A percentile compares a stretch with the other conserved stretches of the same genome.
phyloP scores from a whole-genome alignment of 148 eudicot species.

The Fallopia convolvulus region DNA sequence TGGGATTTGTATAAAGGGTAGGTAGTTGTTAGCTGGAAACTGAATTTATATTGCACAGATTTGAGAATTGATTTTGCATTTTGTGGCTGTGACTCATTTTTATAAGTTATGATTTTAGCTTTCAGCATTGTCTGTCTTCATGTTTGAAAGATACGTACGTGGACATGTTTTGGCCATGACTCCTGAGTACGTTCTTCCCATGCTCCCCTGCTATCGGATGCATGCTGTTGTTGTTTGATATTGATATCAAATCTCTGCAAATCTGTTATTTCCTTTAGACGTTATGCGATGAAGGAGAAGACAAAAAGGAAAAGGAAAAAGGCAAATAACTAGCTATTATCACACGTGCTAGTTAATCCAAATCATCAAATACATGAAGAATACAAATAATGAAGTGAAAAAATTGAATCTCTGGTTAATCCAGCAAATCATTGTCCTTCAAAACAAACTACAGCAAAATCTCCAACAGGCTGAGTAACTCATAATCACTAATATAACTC shows the following conservation, averaged over 20 bases:
- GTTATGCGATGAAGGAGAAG: background rate
- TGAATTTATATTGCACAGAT: background rate
- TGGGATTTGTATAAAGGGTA: background rate
- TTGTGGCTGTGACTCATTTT: background rate
- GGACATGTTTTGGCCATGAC: conserved; percentile 5
- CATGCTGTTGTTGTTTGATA: background rate
- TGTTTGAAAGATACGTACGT: background rate
- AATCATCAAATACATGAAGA: background rate
- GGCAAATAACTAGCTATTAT: too few relatives aligned
- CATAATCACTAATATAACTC: background rate
- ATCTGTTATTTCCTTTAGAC: background rate
- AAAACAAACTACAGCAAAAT: background rate
- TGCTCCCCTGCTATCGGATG: background rate
- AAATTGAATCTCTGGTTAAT: too few relatives aligned
- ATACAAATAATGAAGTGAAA: too few relatives aligned
- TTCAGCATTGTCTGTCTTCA: background rate
- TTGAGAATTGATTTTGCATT: background rate
- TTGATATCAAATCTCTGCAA: background rate
- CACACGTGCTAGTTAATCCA: background rate
- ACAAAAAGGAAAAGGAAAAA: background rate
- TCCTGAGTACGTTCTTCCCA: background rate
- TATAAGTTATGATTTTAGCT: background rate
- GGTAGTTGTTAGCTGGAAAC: background rate
- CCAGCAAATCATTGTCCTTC: background rate
- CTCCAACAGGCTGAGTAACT: background rate